phyloP scores from a whole-genome alignment of 371 early-diverging fungal genomes.

The Gilbertella persicaria region DNA sequence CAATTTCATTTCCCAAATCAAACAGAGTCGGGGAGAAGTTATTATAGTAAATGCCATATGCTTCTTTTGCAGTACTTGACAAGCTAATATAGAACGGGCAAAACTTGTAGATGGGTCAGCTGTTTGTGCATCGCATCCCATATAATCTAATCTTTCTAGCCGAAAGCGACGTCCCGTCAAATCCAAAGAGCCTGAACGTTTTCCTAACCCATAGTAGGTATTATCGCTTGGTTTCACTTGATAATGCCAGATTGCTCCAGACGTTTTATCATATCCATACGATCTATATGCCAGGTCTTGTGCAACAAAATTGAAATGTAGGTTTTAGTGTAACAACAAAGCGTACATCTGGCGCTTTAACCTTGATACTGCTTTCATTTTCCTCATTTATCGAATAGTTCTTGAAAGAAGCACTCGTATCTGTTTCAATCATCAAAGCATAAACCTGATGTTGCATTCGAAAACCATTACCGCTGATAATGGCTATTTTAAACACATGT shows the following conservation, averaged over 20 bases:
- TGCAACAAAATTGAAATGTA: conserved; percentile 20
- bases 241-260: conserved; percentile 39
- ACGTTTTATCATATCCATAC: conserved; percentile 39
- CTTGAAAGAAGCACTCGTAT: too few species aligned
- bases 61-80: conserved; percentile 29
- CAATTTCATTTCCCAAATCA: conserved; percentile 54
- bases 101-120: conserved; percentile 68
- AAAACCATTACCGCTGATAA: too few species aligned
- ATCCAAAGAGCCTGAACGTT: conserved; percentile 49
- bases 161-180: conserved; percentile 52
- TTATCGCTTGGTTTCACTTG: conserved; percentile 25
- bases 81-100: conserved; percentile 54
- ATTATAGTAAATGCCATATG: conserved; percentile 62
- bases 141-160: conserved; percentile 53
- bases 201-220: conserved; percentile 56
- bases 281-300: conserved; percentile 57
- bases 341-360: conserved; percentile 21
- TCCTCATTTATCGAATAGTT: too few species aligned
- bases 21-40: conserved; percentile 41
- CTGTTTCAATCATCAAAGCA: too few species aligned
- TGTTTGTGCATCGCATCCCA: conserved; percentile 58
- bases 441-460: too few species aligned
- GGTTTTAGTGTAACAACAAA: conserved; percentile 20
- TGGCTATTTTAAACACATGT: too few species aligned
- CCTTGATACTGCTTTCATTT: too few species aligned